Conservation (phyloP, 768 basidiomycete species). For the Panaeolus cyanescens region DNA sequence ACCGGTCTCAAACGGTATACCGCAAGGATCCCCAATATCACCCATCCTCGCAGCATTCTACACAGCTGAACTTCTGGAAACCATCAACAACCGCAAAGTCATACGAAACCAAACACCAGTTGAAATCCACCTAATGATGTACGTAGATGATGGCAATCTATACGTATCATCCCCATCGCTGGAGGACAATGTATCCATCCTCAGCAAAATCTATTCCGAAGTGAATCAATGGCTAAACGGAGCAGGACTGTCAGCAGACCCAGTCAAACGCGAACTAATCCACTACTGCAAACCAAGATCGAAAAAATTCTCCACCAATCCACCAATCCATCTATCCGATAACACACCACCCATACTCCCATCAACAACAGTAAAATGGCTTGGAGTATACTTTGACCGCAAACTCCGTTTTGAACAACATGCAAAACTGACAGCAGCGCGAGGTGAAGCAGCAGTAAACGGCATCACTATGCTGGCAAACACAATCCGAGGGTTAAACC, state of each 20-base stretch:
- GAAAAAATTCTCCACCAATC: slow-evolving; percentile 10
- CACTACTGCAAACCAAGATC: slow-evolving; percentile 22
- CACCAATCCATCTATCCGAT: slow-evolving; percentile 7
- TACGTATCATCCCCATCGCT: slow-evolving; percentile 23
- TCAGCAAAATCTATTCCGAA: slow-evolving; percentile 15
- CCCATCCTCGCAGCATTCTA: slow-evolving; percentile 28
- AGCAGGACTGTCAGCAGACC: slow-evolving; percentile 20
- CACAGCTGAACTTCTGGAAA: slow-evolving; percentile 21
- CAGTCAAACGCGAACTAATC: slow-evolving; percentile 26
- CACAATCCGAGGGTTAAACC: slow-evolving; percentile 33
- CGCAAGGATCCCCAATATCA: slow-evolving; percentile 32
- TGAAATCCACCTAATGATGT: slow-evolving; percentile 19
- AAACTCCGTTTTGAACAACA: slow-evolving; percentile 34
- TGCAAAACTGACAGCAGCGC: slow-evolving; percentile 19
- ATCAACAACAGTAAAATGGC: slow-evolving; percentile 25
- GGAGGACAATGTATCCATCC: slow-evolving; percentile 19
- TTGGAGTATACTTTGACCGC: slow-evolving; percentile 33
- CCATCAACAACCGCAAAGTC: slow-evolving; percentile 6
- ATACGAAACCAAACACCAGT: slow-evolving; percentile 17
- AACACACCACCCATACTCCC: slow-evolving; percentile 1
- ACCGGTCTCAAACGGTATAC: slow-evolving; percentile 30
- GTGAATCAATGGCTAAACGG: slow-evolving; percentile 14
- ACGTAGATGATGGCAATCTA: slow-evolving; percentile 33
- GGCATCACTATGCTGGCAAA: slow-evolving; percentile 32
- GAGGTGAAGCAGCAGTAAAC: slow-evolving; percentile 24